phyloP scores from a whole-genome alignment of 2,329 filamentous ascomycete species.

The Endocalyx cinctus region DNA sequence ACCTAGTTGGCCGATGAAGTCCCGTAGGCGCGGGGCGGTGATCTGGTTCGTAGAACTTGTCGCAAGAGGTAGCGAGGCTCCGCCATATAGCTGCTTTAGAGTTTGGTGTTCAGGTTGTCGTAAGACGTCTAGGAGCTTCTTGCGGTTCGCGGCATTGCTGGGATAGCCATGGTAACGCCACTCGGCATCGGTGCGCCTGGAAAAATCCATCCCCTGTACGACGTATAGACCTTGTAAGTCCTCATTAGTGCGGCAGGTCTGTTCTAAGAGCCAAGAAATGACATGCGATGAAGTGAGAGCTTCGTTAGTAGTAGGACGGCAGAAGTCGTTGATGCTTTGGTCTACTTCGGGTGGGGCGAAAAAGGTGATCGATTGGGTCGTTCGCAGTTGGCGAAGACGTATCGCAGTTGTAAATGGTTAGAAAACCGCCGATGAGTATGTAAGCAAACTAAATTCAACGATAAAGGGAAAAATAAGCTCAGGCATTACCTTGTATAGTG shows the following conservation, averaged over 20 bases:
- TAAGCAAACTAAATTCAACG: not conserved
- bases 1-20: conserved; percentile 27
- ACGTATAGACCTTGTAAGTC: conserved; percentile 55
- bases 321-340: conserved; percentile 51
- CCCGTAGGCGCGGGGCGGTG: conserved; percentile 11
- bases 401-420: conserved; percentile 55
- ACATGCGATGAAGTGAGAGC: conserved; percentile 45
- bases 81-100: conserved; percentile 52
- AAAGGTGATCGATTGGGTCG: conserved; percentile 52
- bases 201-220: conserved; percentile 58
- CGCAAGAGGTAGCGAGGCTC: conserved; percentile 2
- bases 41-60: conserved; percentile 18
- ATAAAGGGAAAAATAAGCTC: not conserved
- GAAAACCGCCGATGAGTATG: no score
- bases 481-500: conserved; percentile 49
- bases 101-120: conserved; percentile 52
- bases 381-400: conserved; percentile 55
- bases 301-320: conserved; percentile 17
- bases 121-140: conserved; percentile 32
- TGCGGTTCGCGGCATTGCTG: conserved; percentile 23
- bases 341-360: conserved; percentile 57
- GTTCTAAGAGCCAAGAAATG: conserved; percentile 55
- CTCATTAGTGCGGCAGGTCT: conserved; percentile 57
- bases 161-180: conserved; percentile 38
- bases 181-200: conserved; percentile 47